Base-by-base conservation (phyloP, 345 rosid species). In the Dipteronia dyeriana region DNA sequence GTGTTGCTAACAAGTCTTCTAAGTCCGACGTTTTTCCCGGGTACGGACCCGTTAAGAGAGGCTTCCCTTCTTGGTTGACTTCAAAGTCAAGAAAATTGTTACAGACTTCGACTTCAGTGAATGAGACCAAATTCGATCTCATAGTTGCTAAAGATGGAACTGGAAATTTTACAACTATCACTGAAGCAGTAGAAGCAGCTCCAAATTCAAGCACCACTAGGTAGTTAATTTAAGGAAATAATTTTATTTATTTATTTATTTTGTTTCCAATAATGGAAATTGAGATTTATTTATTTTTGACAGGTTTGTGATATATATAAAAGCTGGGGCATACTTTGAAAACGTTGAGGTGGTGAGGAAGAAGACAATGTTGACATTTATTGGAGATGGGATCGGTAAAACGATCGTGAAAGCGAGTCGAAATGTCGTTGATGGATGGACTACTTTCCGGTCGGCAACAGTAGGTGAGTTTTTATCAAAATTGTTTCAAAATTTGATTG, bases 311-410 rank as follows among this genome's bases (percentile, higher is more conserved):
- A 95, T 95, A 78, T 85, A 90, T 71, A 88, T 95, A 75, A 93
- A 93, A 82, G 75, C 86, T 1, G 97, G 98, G 47, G 82, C 89
- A 5, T 95, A 91, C 77, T 75, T 85, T 6, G 98, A 93, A 79
- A 90, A 91, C 20, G 90, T 93, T 67, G 98, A 95, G 79, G 91
- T 93, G 78, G 82, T 22, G 39, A 90, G 80, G 66, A 82, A 84
- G 82, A 88, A 91, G 86, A 83, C 76, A 10, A 88, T 66, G 73
- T 65, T 95, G 43, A 91, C 88, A 95, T 93, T 95, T 51, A 8
- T 93, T 8, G 97, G 98, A 34, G 98, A 95, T 63, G 97, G 97
- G 49, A 90, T 95, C 54, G 97, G 90, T n/a, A 86, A 78, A 85
- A 95, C 97, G 6, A 68, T 88, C 57, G 83, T 93, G 63, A 95